A percentile compares a stretch with the other conserved stretches of the same genome.
These are phyloP conservation scores for Lepidium didymum DNA, from an alignment of 345 rosid genomes.

Conservation along the genomic window DNA sequence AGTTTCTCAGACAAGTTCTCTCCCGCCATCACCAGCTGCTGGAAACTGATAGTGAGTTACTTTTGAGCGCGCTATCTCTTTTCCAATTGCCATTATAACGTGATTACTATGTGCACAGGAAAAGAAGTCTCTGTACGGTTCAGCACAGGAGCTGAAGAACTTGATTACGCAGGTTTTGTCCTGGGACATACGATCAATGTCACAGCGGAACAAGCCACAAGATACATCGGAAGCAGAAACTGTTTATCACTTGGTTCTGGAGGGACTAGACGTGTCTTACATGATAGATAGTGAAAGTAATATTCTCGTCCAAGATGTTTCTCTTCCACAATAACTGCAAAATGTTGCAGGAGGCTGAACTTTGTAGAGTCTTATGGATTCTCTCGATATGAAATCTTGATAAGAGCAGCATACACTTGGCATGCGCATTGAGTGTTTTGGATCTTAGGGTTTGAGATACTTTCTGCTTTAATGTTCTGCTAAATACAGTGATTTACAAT, in stretches of 20 bases:
- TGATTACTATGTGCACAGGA: conserved; percentile 35
- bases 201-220: conserved; percentile 58
- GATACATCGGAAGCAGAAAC: conserved; percentile 16
- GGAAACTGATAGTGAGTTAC: conserved; percentile 55
- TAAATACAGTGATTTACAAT: neutral
- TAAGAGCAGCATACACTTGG: too few relatives aligned
- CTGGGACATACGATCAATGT: conserved; percentile 92
- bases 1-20: conserved; percentile 58
- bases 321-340: conserved; percentile 13
- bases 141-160: conserved; percentile 53
- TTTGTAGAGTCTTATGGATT: neutral
- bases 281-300: conserved; percentile 46
- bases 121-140: conserved; percentile 61
- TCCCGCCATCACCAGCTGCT: conserved; percentile 53
- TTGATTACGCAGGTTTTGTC: conserved; percentile 70
- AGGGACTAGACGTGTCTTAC: conserved; percentile 71
- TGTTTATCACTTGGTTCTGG: conserved; percentile 66
- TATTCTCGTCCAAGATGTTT: conserved; percentile 52
- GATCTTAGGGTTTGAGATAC: neutral
- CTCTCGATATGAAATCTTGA: too few relatives aligned
- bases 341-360: conserved; percentile 2
- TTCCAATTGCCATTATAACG: neutral
- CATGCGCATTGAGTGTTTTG: neutral
- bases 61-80: neutral
- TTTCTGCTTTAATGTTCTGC: neutral